phyloP scores from a whole-genome alignment of 1,139 yeast species.

The Yamadazyma siamensis region DNA sequence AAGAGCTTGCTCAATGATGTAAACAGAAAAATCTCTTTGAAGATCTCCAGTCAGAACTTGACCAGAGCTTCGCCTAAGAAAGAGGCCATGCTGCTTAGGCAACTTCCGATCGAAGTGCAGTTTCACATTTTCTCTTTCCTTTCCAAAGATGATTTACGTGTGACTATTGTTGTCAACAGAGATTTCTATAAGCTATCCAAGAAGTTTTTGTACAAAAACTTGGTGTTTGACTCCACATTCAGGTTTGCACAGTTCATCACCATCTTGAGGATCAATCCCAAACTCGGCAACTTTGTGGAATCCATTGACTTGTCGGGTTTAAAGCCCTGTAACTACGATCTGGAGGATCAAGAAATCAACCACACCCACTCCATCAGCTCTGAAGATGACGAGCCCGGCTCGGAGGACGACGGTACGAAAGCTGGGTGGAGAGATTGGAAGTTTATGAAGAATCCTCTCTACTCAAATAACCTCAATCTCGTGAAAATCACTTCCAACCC shows the following conservation, averaged over 20 bases:
- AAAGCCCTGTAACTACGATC: conserved; percentile 45
- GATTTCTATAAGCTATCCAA: conserved; percentile 51
- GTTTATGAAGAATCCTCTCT: conserved; percentile 65
- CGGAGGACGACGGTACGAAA: conserved; percentile 19
- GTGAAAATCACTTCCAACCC: conserved; percentile 25
- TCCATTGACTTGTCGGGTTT: conserved; percentile 54
- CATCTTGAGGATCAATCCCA: conserved; percentile 51
- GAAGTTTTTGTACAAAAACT: conserved; percentile 50
- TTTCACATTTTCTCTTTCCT: conserved; percentile 31
- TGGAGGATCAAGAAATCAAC: conserved; percentile 4
- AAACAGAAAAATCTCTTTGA: conserved; percentile 24
- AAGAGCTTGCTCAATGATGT: conserved; percentile 42
- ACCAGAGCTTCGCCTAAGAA: no score
- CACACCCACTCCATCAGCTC: conserved; percentile 5
- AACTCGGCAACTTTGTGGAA: conserved; percentile 55
- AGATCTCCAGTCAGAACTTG: conserved; percentile 7
- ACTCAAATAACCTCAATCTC: conserved; percentile 26
- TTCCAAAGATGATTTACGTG: conserved; percentile 22
- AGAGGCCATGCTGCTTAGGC: conserved; percentile 1
- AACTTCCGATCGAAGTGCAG: conserved; percentile 34
- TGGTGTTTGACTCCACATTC: conserved; percentile 63
- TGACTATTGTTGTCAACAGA: conserved; percentile 49
- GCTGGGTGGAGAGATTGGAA: conserved; percentile 93
- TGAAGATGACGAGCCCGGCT: conserved; percentile 5
- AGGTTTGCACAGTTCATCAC: conserved; percentile 77